Base-by-base conservation (phyloP, 805 yeast species). In the Kodamaea sagamina region DNA sequence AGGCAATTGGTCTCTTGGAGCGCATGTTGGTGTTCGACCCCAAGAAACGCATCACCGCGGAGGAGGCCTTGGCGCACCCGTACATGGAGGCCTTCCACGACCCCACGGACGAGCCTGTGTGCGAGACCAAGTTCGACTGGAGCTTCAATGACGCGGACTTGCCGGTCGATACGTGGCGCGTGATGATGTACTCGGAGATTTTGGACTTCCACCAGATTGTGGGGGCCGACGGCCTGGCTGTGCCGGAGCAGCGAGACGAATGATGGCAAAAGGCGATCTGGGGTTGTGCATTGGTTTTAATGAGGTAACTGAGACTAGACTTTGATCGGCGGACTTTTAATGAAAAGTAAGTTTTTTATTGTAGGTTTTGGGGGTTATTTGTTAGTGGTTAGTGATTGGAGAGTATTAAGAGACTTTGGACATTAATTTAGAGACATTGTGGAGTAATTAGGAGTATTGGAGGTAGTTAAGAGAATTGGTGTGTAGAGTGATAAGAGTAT, bases 101-200 rank as follows among this genome's bases (percentile, higher is more conserved):
- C 59, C 96, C 98, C 24, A 79, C 89, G 3, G 99, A 93, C 67
- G 99, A 93, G 68, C 99, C 99, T 1, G 85, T 79, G 4, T 96
- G 98, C 22, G 88, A 82, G 38, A 87, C 85, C 52, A 86, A 85
- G 62, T 93, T 93, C 58, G 99, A 93, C 67, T 93, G 99, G 99
- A 84, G 93, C 57, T 92, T 92, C 66, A 92, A 93, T 63, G 98
- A 95, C 55, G 98, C 97, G 0, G 99, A 92, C 65, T 75, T 92
- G 55, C 97, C 98, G 3, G 93, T 93, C 12, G 98, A 93, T 59
- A 89, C 97, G 10, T 92, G 99, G 99, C 82, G 96, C 70, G 96
- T 89, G 13, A 92, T 93, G 98, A 92, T 93, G 96, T 93, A 93
- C 68, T 85, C 95, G 41, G 99, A 92, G 68, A 93, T 92, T 49